phyloP scores from a whole-genome alignment of 2,329 filamentous ascomycete genomes.

The Colletotrichum incanum region DNA sequence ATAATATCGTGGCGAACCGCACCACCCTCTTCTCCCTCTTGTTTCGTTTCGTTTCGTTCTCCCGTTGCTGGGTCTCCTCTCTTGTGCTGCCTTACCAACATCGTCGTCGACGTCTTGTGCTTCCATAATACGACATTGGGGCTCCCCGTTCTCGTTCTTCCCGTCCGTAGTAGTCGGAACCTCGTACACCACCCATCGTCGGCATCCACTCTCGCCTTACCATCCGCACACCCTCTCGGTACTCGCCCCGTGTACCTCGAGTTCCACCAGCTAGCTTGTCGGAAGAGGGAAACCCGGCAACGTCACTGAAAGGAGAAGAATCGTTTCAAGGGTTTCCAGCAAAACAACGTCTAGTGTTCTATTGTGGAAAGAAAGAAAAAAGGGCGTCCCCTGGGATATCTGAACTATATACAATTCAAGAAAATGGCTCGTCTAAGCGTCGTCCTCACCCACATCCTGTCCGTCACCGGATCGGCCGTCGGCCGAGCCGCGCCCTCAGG shows the following conservation, averaged over 20 bases:
- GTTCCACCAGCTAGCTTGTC: background rate
- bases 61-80: background rate
- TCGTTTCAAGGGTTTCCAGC: background rate
- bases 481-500: background rate
- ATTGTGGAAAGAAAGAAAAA: background rate
- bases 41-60: background rate
- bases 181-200: too few species aligned
- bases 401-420: conserved; percentile 25
- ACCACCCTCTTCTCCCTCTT: background rate
- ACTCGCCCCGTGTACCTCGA: background rate
- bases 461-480: conserved; percentile 28
- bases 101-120: background rate
- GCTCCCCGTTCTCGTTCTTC: background rate
- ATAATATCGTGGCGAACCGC: conserved; percentile 26
- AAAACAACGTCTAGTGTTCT: conserved; percentile 10
- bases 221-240: background rate
- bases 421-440: conserved; percentile 41
- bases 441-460: conserved; percentile 30
- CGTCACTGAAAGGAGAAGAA: background rate
- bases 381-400: background rate
- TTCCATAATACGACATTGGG: background rate
- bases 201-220: background rate
- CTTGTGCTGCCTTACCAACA: background rate
- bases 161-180: background rate
- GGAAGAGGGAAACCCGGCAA: background rate